phyloP scores from a whole-genome alignment of 345 rosid species.

The Melaleuca alternifolia region DNA sequence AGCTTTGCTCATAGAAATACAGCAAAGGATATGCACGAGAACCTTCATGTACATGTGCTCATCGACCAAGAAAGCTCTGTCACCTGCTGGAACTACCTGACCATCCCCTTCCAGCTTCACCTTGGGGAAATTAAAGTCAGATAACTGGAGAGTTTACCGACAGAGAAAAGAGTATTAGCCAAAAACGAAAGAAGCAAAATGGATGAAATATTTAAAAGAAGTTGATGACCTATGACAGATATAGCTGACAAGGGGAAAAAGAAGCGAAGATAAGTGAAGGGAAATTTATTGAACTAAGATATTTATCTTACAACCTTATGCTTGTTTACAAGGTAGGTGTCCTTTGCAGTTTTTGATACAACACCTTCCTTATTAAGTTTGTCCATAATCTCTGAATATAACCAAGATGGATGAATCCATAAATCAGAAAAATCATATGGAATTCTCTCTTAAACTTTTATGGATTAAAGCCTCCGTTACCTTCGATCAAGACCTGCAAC shows the following conservation, averaged over 20 bases:
- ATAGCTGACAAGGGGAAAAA: neutral
- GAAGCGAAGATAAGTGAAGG: neutral
- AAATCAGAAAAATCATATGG: neutral
- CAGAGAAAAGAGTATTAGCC: neutral
- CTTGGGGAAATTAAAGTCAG: conserved; percentile 37
- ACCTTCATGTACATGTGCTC: conserved; percentile 80
- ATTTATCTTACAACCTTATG: conserved; percentile 28
- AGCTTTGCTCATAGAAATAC: neutral
- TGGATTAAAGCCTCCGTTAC: conserved; percentile 22
- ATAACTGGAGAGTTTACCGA: conserved; percentile 21
- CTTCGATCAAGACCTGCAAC: conserved; percentile 73
- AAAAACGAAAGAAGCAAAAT: neutral
- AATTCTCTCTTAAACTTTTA: neutral
- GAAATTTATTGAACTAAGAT: neutral
- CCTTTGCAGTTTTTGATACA: conserved; percentile 49
- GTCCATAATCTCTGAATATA: conserved; percentile 69
- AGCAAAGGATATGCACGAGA: neutral
- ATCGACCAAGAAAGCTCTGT: conserved; percentile 32
- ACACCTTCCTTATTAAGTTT: conserved; percentile 64
- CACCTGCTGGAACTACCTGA: conserved; percentile 15
- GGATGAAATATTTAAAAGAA: neutral
- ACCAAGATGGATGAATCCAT: neutral
- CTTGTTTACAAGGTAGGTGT: conserved; percentile 47
- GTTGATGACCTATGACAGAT: neutral
- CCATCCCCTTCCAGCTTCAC: conserved; percentile 75